Conservation (phyloP, 2,329 filamentous ascomycete genomes). For the Diaporthe sp. region DNA sequence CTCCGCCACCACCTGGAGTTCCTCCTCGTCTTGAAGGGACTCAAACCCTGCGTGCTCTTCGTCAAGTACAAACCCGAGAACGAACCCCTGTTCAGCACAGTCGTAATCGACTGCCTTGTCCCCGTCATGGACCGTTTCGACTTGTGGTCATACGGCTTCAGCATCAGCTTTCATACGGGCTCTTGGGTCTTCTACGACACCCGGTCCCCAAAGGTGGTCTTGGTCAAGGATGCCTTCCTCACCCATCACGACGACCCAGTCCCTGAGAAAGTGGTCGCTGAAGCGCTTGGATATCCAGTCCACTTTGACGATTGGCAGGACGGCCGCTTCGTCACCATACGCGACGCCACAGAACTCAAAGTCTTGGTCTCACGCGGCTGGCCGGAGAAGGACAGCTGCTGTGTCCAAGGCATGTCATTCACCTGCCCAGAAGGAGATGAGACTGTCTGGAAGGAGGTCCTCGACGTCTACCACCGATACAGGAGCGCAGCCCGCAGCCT, state of each 20-base stretch:
- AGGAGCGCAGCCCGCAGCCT: neutral
- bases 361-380: neutral
- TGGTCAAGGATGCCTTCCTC: neutral
- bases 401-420: neutral
- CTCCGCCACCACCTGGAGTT: neutral
- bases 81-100: neutral
- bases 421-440: neutral
- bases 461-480: neutral
- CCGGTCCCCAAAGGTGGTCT: neutral
- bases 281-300: neutral
- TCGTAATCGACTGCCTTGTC: neutral
- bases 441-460: neutral
- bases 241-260: neutral
- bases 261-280: neutral
- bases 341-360: neutral
- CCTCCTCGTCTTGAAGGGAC: neutral
- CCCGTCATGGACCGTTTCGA: conserved; percentile 6
- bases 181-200: neutral
- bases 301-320: neutral
- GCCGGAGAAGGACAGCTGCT: neutral
- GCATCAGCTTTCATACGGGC: neutral
- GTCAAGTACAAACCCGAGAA: no score
- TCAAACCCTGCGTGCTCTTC: neutral
- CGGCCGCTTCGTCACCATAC: neutral
- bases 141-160: conserved; percentile 2